phyloP scores from a whole-genome alignment of 192 early-diverging fungal genomes.

The Linnemannia exigua region DNA sequence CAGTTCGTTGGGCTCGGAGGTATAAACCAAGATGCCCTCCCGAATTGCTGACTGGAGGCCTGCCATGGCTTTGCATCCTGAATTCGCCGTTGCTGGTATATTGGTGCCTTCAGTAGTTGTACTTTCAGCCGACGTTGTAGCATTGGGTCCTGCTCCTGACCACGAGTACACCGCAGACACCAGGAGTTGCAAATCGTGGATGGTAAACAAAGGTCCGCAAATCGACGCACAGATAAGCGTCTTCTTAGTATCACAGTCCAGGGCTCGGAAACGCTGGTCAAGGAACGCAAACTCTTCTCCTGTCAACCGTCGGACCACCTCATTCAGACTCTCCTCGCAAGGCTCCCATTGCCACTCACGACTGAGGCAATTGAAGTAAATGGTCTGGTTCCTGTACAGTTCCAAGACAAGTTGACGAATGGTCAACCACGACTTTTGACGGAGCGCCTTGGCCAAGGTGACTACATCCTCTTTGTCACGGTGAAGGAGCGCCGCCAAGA shows the following conservation, averaged over 20 bases:
- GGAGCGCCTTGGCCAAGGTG: constrained; percentile 33
- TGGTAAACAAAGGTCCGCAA: constrained; percentile 36
- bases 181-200: constrained; percentile 42
- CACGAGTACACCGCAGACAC: constrained; percentile 13
- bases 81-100: not conserved
- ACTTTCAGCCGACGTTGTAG: not conserved
- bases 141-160: not conserved
- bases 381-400: constrained; percentile 34
- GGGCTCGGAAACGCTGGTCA: constrained; percentile 19
- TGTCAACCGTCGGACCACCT: constrained; percentile 33
- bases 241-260: constrained; percentile 38
- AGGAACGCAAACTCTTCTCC: constrained; percentile 50
- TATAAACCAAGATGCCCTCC: constrained; percentile 48
- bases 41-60: constrained; percentile 39
- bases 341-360: constrained; percentile 42
- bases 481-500: constrained; percentile 25
- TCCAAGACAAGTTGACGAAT: constrained; percentile 51
- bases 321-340: constrained; percentile 9
- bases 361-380: constrained; percentile 21
- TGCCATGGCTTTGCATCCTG: constrained; percentile 40
- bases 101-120: not conserved
- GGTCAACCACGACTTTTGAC: constrained; percentile 43
- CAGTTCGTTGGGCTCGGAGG: constrained; percentile 27
- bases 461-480: constrained; percentile 22
- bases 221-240: constrained; percentile 47